Evolutionary conservation across 2,329 filamentous ascomycete species (phyloP).

Genomic region (Penicillium concentricum): DNA sequence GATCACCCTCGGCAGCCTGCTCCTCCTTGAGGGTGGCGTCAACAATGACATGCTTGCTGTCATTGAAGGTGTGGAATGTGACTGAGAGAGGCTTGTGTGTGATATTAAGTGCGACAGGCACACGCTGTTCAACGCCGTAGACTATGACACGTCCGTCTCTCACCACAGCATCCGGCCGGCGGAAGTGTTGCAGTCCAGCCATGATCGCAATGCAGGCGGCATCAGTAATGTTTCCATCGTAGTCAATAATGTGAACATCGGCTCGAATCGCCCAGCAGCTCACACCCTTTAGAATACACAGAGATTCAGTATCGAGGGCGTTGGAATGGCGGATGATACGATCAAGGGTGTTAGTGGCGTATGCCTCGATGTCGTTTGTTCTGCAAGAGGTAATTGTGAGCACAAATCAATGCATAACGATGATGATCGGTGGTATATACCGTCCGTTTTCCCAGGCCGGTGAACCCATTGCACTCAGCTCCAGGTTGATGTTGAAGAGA

Average conservation of each 20-base stretch:
- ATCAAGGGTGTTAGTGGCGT: constrained; percentile 85
- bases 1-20: constrained; percentile 63
- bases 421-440: constrained; percentile 41
- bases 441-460: constrained; percentile 84
- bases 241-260: constrained; percentile 86
- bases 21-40: constrained; percentile 51
- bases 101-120: constrained; percentile 85
- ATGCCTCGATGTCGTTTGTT: constrained; percentile 77
- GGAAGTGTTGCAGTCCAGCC: constrained; percentile 85
- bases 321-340: constrained; percentile 90
- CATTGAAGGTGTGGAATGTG: constrained; percentile 77
- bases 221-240: constrained; percentile 88
- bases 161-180: constrained; percentile 83
- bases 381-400: constrained; percentile 39
- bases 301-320: constrained; percentile 90
- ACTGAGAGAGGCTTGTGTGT: constrained; percentile 90
- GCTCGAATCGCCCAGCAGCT: constrained; percentile 91
- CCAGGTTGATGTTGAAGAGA: constrained; percentile 86
- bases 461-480: constrained; percentile 88
- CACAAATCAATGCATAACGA: neutral
- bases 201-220: constrained; percentile 82
- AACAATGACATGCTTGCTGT: constrained; percentile 44
- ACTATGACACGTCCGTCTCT: constrained; percentile 81
- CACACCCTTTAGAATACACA: constrained; percentile 85
- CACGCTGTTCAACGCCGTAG: constrained; percentile 79